Percentiles rank a stretch among this genome's conserved stretches.
Evolutionary conservation across 164 flowering plant species (phyloP).

Genomic region (Sextonia rubra): DNA sequence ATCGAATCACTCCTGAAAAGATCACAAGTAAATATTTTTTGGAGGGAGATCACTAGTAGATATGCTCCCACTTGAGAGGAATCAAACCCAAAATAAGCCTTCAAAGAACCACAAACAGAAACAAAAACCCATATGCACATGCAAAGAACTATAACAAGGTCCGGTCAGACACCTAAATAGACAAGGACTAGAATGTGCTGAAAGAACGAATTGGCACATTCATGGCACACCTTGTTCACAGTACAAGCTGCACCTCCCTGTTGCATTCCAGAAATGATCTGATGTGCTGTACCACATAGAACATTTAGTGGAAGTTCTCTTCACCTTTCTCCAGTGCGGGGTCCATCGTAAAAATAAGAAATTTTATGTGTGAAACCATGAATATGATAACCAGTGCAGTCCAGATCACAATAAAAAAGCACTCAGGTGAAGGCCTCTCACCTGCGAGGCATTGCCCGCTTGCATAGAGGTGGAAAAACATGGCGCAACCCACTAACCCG

Average conservation of each 20-base stretch:
- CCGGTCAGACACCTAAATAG: neutral
- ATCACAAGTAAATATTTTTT: too few relatives aligned
- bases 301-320: neutral
- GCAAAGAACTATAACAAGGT: neutral
- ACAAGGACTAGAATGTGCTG: too few relatives aligned
- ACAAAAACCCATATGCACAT: neutral
- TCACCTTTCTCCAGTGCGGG: neutral
- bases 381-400: neutral
- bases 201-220: neutral
- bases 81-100: neutral
- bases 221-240: neutral
- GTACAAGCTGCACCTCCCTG: neutral
- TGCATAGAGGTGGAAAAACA: too few relatives aligned
- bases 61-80: neutral
- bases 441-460: neutral
- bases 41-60: too few relatives aligned
- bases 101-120: neutral
- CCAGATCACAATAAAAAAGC: neutral
- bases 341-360: too few relatives aligned
- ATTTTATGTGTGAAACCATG: neutral
- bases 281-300: neutral
- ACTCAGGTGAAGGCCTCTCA: neutral
- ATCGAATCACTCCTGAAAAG: neutral
- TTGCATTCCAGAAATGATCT: neutral
- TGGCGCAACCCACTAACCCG: too few relatives aligned